Conservation (phyloP, 805 yeast species). For the Pichia sporocuriosa region DNA sequence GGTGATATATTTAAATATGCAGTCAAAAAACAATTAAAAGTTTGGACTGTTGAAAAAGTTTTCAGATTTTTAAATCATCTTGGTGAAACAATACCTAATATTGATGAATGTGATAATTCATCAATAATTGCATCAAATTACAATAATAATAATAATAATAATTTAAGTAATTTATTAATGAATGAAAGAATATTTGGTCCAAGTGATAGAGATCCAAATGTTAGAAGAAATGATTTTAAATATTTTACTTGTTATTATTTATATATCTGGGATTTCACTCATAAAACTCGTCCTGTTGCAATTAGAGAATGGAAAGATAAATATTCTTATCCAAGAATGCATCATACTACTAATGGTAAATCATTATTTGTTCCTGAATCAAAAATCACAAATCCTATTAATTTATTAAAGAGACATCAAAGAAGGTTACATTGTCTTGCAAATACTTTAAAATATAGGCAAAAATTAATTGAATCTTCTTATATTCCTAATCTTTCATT, state of each 20-base stretch:
- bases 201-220: slow-evolving; percentile 80
- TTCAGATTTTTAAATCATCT: slow-evolving; percentile 67
- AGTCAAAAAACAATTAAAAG: slow-evolving; percentile 53
- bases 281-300: slow-evolving; percentile 72
- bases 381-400: slow-evolving; percentile 14
- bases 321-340: slow-evolving; percentile 50
- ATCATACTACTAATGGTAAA: slow-evolving; percentile 61
- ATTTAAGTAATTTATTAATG: slow-evolving; percentile 56
- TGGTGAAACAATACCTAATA: slow-evolving; percentile 33
- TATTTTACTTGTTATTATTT: slow-evolving; percentile 72
- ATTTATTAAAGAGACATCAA: slow-evolving; percentile 22
- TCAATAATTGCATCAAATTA: background rate
- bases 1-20: slow-evolving; percentile 68
- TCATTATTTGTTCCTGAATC: slow-evolving; percentile 75
- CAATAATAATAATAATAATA: slow-evolving; percentile 11
- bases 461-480: slow-evolving; percentile 25
- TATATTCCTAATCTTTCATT: slow-evolving; percentile 10
- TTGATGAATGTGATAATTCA: slow-evolving; percentile 1
- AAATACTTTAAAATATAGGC: slow-evolving; percentile 28
- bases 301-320: slow-evolving; percentile 67
- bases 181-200: slow-evolving; percentile 86
- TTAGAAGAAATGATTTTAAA: slow-evolving; percentile 76
- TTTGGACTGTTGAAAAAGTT: slow-evolving; percentile 86
- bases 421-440: slow-evolving; percentile 27
- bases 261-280: slow-evolving; percentile 74